Percentiles rank a stretch among this genome's conserved stretches.
phyloP scores from a whole-genome alignment of 2,329 filamentous ascomycete genomes.

The Talaromyces sp. region DNA sequence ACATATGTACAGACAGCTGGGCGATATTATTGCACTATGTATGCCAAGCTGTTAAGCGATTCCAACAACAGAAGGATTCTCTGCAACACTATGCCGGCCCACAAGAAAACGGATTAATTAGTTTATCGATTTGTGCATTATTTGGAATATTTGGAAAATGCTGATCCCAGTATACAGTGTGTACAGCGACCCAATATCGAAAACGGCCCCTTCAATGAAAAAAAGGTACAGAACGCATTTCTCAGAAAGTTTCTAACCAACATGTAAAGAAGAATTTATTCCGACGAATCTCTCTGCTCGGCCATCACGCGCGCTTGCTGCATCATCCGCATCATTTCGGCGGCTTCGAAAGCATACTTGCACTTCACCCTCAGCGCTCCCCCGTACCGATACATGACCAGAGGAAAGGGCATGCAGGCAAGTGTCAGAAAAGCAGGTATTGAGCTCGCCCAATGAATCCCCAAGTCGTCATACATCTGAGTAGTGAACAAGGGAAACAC shows the following conservation, averaged over 20 bases:
- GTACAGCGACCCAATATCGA: neutral
- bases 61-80: too few relatives aligned
- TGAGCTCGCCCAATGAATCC: slow-evolving; percentile 38
- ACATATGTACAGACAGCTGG: too few relatives aligned
- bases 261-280: neutral
- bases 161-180: neutral
- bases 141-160: neutral
- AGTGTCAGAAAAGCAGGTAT: slow-evolving; percentile 36
- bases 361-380: slow-evolving; percentile 27
- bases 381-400: slow-evolving; percentile 35
- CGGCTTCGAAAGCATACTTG: slow-evolving; percentile 23
- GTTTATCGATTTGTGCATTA: neutral
- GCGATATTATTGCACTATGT: too few relatives aligned
- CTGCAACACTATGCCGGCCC: too few relatives aligned
- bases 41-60: too few relatives aligned
- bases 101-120: too few relatives aligned
- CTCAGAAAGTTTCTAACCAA: neutral
- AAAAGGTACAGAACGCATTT: neutral
- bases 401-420: slow-evolving; percentile 29
- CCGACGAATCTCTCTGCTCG: slow-evolving; percentile 5
- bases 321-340: slow-evolving; percentile 7
- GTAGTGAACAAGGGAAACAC: slow-evolving; percentile 39
- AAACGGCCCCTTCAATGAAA: neutral
- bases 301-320: neutral
- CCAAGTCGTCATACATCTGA: slow-evolving; percentile 34